phyloP scores from a whole-genome alignment of 768 basidiomycete genomes.

The Pleurotus tuber-regium region DNA sequence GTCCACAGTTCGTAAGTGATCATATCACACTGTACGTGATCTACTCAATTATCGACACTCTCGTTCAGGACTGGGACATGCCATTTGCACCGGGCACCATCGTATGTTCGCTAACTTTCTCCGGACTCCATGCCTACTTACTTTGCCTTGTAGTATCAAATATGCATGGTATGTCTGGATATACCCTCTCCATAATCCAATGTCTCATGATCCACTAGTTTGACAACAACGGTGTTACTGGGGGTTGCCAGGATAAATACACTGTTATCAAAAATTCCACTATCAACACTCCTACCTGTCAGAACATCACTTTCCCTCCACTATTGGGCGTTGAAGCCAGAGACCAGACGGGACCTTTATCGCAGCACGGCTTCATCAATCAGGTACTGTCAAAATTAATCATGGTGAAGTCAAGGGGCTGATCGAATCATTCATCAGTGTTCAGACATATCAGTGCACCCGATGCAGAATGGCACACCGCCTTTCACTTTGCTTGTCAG shows the following conservation, averaged over 20 bases:
- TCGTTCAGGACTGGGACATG: constrained; percentile 3
- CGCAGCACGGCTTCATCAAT: constrained; percentile 58
- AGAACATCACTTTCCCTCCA: constrained; percentile 46
- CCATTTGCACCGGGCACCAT: constrained; percentile 2
- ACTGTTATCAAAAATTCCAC: constrained; percentile 42
- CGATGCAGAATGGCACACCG: constrained; percentile 51
- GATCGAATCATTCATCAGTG: constrained; percentile 35
- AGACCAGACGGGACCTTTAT: constrained; percentile 44
- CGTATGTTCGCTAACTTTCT: neutral
- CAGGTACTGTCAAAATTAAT: constrained; percentile 34
- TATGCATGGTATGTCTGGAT: constrained; percentile 51
- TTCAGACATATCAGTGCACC: constrained; percentile 50
- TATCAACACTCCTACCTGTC: constrained; percentile 38
- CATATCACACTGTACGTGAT: neutral
- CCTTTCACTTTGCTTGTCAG: constrained; percentile 58
- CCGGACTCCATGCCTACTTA: too few relatives aligned
- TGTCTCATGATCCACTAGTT: constrained; percentile 38
- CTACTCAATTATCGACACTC: neutral
- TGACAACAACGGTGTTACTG: constrained; percentile 53
- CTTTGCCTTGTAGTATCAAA: constrained; percentile 48
- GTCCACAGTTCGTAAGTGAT: constrained; percentile 1
- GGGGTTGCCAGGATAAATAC: constrained; percentile 59
- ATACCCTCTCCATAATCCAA: constrained; percentile 1
- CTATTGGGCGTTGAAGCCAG: constrained; percentile 37
- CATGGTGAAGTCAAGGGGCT: neutral